Evolutionary conservation across 73 alveolate genomes (phyloP).

Genomic region (Loxodes magnus): DNA sequence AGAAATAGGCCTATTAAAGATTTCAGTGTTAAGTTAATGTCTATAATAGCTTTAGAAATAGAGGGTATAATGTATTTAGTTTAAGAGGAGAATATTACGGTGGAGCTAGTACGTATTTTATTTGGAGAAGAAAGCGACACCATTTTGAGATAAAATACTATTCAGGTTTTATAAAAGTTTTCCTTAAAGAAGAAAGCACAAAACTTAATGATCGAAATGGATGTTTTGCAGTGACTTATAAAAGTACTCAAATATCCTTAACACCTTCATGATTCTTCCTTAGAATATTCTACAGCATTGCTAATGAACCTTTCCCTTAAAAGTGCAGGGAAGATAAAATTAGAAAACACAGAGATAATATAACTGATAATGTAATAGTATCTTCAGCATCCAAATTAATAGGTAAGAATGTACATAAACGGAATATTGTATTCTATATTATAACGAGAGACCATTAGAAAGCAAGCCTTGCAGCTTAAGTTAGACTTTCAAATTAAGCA

Average conservation of each 20-base stretch:
- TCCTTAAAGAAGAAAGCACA: slow-evolving; percentile 36
- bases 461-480: slow-evolving; percentile 46
- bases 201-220: slow-evolving; percentile 37
- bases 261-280: slow-evolving; percentile 28
- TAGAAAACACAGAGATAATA: slow-evolving; percentile 29
- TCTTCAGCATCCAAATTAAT: slow-evolving; percentile 16
- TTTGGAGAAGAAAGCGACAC: slow-evolving; percentile 29
- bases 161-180: slow-evolving; percentile 44
- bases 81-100: slow-evolving; percentile 1
- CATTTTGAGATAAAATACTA: slow-evolving; percentile 37
- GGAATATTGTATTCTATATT: slow-evolving; percentile 48
- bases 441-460: slow-evolving; percentile 31
- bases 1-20: slow-evolving; percentile 20
- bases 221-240: slow-evolving; percentile 42
- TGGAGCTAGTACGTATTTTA: slow-evolving; percentile 8
- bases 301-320: slow-evolving; percentile 49
- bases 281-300: slow-evolving; percentile 65
- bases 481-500: slow-evolving; percentile 34
- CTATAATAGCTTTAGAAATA: slow-evolving; percentile 42
- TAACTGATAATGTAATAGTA: slow-evolving; percentile 10
- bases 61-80: slow-evolving; percentile 43
- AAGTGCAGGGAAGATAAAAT: slow-evolving; percentile 41
- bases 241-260: not conserved
- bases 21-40: slow-evolving; percentile 24
- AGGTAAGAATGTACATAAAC: slow-evolving; percentile 44